Base-by-base conservation (phyloP, 2,329 filamentous ascomycete genomes). In the Diaporthe vexans region DNA sequence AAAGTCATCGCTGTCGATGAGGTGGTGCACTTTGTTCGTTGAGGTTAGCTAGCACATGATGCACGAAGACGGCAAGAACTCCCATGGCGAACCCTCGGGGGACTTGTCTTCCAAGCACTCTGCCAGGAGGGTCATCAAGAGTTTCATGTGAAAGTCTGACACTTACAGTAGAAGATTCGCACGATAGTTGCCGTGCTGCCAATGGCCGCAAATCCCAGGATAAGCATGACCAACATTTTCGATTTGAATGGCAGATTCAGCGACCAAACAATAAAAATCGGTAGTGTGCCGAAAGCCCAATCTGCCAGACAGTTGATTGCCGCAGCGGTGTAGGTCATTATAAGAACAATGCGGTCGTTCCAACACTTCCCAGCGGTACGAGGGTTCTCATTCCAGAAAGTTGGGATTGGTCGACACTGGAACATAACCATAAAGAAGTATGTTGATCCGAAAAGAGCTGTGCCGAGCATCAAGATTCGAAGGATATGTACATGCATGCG, bases 291-390 rank as follows among this genome's bases (percentile, higher is more conserved):
- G 33, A 35, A 73, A 11, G 59, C 43, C 71, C 71, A 73, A 5
- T 73, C 71, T 40, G 71, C 63, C 7, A 63, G 26, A n/a, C 71
- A 73, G 15, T 65, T 73, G 29, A 73, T 46, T 21, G 58, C 59
- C 13, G 43, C 43, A 17, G 61, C 61, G 21, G 61, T 67, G 29
- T 67, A 67, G 9, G 61, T 67, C 61, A 67, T 67, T 5, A 67
- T 51, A 21, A 67, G 43, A 35, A 67, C 61, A 10, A 67, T 9
- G 8, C 61, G 61, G 43, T 67, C 43, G 26, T 67, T 67, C 61
- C 61, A 67, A 29, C 61, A 67, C 15, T 67, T 67, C 21, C 61
- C 43, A 24, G 61, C 43, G 5, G 61, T 24, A 7, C 61, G 61
- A 37, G 61, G 61, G 26, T 52, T 67, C 7, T 67, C 61, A 35